Evolutionary conservation across 192 early-diverging fungal genomes (phyloP), one percentile per base, ranked within the genome.

Genomic region (Umbelopsis sp.): DNA sequence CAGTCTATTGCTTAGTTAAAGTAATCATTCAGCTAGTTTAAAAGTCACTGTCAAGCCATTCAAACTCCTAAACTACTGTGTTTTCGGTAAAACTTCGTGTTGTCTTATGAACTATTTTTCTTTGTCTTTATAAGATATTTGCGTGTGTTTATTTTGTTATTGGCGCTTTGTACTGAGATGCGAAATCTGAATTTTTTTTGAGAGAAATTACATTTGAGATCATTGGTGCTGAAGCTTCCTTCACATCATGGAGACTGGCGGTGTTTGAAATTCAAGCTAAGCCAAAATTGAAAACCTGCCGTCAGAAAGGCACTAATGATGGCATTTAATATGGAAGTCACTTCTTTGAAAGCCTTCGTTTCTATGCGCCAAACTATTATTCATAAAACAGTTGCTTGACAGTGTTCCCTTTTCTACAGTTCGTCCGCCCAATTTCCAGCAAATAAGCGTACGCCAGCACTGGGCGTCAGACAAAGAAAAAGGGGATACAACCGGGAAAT

Each of bases 311-410:
- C 47, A 49, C 47, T 49, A 16, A 49, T 49, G 47, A 20, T 49
- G 47, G 17, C 1, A 54, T 54, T 54, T 54, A 14, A 54, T 54
- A 54, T 49, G 52, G 52, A 54, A 54, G 22, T 25, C 52, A 54
- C 22, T 53, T 25, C 9, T 53, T 53, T 53, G 25, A 2, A 53
- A 54, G 24, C 21, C 2, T 29, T 54, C 22, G 52, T 54, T 29
- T 54, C 43, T 54, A 54, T 54, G 25, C 52, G 26, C 8, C 21
- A 29, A 54, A 29, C 52, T 12, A 22, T 29, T 54, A 25, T 54
- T 29, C 22, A 29, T 54, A 54, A 54, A 54, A 7, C 51, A 53
- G 5, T 54, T 29, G 52, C 26, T 54, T 54, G 52, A 29, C 24
- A 54, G 26, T 54, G 52, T 8, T 54, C 26, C 24, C 52, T 54